Conservation (phyloP, 164 flowering plant species). For the Kalanchoe fedtschenkoi region DNA sequence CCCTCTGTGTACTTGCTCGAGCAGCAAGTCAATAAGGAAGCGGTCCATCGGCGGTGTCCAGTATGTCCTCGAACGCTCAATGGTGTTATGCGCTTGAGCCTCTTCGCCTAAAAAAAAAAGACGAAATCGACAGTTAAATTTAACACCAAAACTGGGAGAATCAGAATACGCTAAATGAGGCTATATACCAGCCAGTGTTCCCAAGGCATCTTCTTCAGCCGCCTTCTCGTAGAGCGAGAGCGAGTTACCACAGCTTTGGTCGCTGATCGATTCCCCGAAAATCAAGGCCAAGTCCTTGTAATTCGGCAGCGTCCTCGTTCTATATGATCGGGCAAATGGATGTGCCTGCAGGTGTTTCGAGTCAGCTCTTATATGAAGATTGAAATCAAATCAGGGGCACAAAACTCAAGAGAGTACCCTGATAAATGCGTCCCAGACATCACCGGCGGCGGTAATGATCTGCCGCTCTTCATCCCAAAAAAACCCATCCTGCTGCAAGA, state of each 20-base stretch:
- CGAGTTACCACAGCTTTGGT: slow-evolving; percentile 10
- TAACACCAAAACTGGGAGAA: not conserved
- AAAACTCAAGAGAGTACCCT: slow-evolving; percentile 45
- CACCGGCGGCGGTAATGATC: slow-evolving; percentile 35
- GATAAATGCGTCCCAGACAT: slow-evolving; percentile 46
- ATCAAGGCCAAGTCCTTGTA: slow-evolving; percentile 31
- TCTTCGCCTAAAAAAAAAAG: slow-evolving; percentile 12
- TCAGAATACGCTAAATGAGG: slow-evolving; percentile 1
- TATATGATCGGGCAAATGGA: slow-evolving; percentile 33
- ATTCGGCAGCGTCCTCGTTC: slow-evolving; percentile 30
- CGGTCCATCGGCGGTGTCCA: slow-evolving; percentile 61
- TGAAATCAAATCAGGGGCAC: not conserved
- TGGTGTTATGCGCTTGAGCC: slow-evolving; percentile 6
- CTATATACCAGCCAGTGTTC: slow-evolving; percentile 21
- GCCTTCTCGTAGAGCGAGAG: slow-evolving; percentile 13
- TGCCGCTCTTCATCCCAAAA: slow-evolving; percentile 41
- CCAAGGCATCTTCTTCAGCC: slow-evolving; percentile 14
- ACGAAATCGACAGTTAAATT: too few species aligned
- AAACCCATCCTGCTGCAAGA: slow-evolving; percentile 39
- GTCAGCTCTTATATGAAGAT: not conserved
- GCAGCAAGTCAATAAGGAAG: slow-evolving; percentile 32
- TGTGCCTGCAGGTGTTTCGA: slow-evolving; percentile 23
- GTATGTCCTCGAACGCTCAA: slow-evolving; percentile 37
- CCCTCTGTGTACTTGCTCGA: slow-evolving; percentile 39
- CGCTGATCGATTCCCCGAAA: slow-evolving; percentile 18